Evolutionary conservation across 306 rosid species (phyloP).

Genomic region (Abrus pulchellus): DNA sequence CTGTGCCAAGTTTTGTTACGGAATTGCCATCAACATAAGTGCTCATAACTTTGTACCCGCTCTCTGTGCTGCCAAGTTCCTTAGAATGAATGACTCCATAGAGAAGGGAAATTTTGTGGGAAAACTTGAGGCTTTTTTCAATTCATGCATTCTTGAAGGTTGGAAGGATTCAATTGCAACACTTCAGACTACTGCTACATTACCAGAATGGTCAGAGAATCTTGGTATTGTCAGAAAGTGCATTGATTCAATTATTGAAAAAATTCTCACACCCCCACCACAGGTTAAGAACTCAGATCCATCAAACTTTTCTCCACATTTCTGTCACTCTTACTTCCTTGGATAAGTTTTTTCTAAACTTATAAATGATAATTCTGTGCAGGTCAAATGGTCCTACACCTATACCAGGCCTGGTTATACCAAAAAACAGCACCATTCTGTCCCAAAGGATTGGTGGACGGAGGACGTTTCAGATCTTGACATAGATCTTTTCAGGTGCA

Average conservation of each 20-base stretch:
- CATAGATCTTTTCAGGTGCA: constrained; percentile 84
- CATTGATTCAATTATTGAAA: constrained; percentile 87
- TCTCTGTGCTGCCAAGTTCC: constrained; percentile 90
- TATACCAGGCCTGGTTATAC: constrained; percentile 91
- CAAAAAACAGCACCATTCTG: constrained; percentile 76
- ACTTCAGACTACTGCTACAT: constrained; percentile 67
- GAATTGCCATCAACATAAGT: constrained; percentile 85
- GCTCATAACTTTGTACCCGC: constrained; percentile 86
- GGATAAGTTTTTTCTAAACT: constrained; percentile 1
- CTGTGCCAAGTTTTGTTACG: constrained; percentile 93
- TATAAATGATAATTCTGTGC: constrained; percentile 44
- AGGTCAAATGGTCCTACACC: constrained; percentile 97
- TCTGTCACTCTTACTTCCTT: not conserved
- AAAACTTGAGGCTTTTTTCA: constrained; percentile 89
- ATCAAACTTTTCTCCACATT: not conserved
- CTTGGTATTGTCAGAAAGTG: constrained; percentile 89
- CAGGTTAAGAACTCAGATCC: constrained; percentile 62
- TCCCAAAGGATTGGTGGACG: constrained; percentile 99
- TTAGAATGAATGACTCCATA: constrained; percentile 78
- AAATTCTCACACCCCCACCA: constrained; percentile 80
- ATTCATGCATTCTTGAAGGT: constrained; percentile 87
- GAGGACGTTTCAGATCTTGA: constrained; percentile 94
- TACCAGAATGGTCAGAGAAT: constrained; percentile 91
- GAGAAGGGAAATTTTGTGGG: constrained; percentile 81
- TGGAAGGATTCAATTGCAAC: constrained; percentile 94